Conservation (phyloP, 768 basidiomycete genomes). For the Amanita brunnescens region DNA sequence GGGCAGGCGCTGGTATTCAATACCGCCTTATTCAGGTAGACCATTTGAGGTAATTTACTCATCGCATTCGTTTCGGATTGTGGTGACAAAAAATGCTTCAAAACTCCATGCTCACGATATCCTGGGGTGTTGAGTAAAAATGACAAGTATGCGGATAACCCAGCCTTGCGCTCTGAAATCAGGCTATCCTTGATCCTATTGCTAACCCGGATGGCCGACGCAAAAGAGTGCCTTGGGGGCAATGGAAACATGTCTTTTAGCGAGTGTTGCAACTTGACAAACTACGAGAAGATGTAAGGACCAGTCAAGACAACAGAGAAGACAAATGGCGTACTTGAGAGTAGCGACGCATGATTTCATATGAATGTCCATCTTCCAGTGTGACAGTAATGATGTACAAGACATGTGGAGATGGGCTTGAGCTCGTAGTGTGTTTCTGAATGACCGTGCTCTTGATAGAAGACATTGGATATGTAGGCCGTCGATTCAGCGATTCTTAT, state of each 20-base stretch:
- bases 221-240: conserved; percentile 43
- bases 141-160: conserved; percentile 34
- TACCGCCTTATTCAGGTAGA: no score
- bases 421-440: conserved; percentile 36
- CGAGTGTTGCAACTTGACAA: conserved; percentile 25
- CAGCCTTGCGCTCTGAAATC: conserved; percentile 42
- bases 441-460: conserved; percentile 17
- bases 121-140: conserved; percentile 25
- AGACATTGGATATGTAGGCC: not conserved
- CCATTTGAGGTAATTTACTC: not conserved
- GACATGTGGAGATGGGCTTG: conserved; percentile 37
- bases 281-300: conserved; percentile 13
- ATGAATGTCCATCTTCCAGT: conserved; percentile 22
- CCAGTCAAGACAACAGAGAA: not conserved
- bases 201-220: conserved; percentile 39
- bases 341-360: conserved; percentile 27
- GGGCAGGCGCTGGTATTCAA: conserved; percentile 17
- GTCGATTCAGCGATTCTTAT: not conserved
- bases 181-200: conserved; percentile 47
- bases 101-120: conserved; percentile 24
- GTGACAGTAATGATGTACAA: conserved; percentile 33
- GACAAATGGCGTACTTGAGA: conserved; percentile 29
- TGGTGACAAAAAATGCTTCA: conserved; percentile 40
- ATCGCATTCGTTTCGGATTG: conserved; percentile 30
- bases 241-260: conserved; percentile 31